Base-by-base conservation (phyloP, 768 basidiomycete genomes). In the Lentinula boryana region DNA sequence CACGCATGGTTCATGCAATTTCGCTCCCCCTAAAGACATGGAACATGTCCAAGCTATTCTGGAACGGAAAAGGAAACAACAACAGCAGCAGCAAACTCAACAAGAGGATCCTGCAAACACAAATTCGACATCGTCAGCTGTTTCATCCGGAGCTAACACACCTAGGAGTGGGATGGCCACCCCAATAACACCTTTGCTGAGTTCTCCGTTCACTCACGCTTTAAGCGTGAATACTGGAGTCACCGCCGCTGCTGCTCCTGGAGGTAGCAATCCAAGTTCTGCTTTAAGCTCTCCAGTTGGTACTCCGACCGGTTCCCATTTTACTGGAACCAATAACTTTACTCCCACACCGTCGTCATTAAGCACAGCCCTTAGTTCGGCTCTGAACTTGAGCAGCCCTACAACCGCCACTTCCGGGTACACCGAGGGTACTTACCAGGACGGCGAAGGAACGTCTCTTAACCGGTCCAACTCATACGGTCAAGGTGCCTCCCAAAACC, bases 1-100 rank as follows among this genome's bases (percentile, higher is more conserved):
- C 80, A 91, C 89, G 8, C 93, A 93, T 70, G 93, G 95, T 8
- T 88, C 87, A 64, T 98, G 95, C 74, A 94, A 93, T 72, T 96
- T 94, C 71, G 89, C 92, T 0, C 93, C 94, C 4, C 89, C 89
- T 38, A 93, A 94, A 72, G 89, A 91, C 60, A 71, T 91, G 57
- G 88, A 89, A 72, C 85, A 88, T 51, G 84, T 91, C 5, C 86
- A 88, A 63, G 88, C 86, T 33, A 69, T 91, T 56, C 78, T 94
- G 21, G 90, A 82, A 71, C 67, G 78, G 64, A 82, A 82, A 70
- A 67, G 80, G 40, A 70, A 78, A 60, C 78, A 79, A 62, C 65
- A 75, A 15, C 77, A 53, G 36, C 60, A 58, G 69, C 67, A 6
- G 64, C 55, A 63, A 65, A 60, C 21, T 4, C 15, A 6, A 6